Evolutionary conservation across 1,284 basidiomycete species (phyloP).

Genomic region (Boletus sp.): DNA sequence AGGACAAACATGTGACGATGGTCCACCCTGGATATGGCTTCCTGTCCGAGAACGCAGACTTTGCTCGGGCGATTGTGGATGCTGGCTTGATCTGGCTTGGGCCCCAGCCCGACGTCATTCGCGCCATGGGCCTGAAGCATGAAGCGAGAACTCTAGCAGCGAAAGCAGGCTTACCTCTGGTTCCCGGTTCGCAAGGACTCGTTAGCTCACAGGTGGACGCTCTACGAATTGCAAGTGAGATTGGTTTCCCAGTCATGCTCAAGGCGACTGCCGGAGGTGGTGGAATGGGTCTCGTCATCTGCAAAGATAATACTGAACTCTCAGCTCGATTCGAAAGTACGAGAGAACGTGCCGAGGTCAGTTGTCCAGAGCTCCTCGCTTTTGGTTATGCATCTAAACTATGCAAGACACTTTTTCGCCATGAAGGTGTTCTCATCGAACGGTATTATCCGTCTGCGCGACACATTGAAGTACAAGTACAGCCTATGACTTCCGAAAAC

Average conservation of each 20-base stretch:
- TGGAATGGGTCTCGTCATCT: slow-evolving; percentile 67
- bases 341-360: no score
- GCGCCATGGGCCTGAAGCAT: slow-evolving; percentile 61
- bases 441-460: slow-evolving; percentile 52
- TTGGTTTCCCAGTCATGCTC: slow-evolving; percentile 64
- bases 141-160: slow-evolving; percentile 50
- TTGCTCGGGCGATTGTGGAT: slow-evolving; percentile 47
- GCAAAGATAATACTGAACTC: slow-evolving; percentile 43
- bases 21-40: slow-evolving; percentile 70
- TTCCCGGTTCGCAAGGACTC: slow-evolving; percentile 55
- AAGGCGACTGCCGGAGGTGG: slow-evolving; percentile 72
- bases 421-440: slow-evolving; percentile 59
- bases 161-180: slow-evolving; percentile 48
- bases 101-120: slow-evolving; percentile 51
- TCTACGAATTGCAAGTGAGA: slow-evolving; percentile 35
- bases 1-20: slow-evolving; percentile 45
- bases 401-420: slow-evolving; percentile 47
- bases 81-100: slow-evolving; percentile 60
- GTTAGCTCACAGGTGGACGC: slow-evolving; percentile 45
- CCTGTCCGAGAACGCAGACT: slow-evolving; percentile 60
- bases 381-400: background rate
- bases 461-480: slow-evolving; percentile 67
- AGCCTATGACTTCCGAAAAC: background rate
- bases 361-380: no score
- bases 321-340: slow-evolving; percentile 31